These are phyloP conservation scores for Calocybe gangraenosa DNA, from an alignment of 768 basidiomycete genomes.

Conservation along the genomic window DNA sequence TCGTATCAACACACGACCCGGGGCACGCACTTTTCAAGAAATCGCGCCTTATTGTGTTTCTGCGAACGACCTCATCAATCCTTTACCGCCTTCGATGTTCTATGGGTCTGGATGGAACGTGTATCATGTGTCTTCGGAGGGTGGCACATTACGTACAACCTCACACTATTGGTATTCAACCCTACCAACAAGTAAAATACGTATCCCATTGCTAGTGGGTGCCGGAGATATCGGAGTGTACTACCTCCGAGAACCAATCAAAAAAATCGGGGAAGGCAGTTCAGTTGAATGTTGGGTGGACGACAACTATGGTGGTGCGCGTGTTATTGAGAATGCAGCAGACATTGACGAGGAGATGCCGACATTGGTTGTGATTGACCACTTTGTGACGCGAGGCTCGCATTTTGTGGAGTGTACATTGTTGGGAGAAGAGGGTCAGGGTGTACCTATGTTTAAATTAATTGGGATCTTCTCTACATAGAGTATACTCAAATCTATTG, in stretches of 20 bases:
- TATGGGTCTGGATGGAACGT: conserved; percentile 90
- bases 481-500: no score
- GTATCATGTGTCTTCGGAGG: conserved; percentile 56
- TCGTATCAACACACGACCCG: conserved; percentile 67
- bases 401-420: conserved; percentile 93
- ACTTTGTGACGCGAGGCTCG: conserved; percentile 76
- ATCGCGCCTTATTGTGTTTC: conserved; percentile 89
- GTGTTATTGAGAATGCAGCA: conserved; percentile 73
- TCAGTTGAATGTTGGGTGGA: conserved; percentile 95
- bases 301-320: conserved; percentile 82
- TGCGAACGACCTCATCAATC: conserved; percentile 98
- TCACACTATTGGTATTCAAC: conserved; percentile 94
- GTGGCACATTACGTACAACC: conserved; percentile 47
- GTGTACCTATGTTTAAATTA: conserved; percentile 82
- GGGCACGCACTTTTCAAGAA: conserved; percentile 65
- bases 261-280: conserved; percentile 56
- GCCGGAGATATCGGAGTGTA: conserved; percentile 94
- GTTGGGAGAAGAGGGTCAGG: conserved; percentile 80
- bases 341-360: conserved; percentile 59
- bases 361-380: conserved; percentile 80
- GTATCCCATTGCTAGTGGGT: conserved; percentile 79
- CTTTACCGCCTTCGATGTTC: conserved; percentile 90
- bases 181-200: conserved; percentile 73
- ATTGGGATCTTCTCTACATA: conserved; percentile 85
- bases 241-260: conserved; percentile 71